These are phyloP conservation scores for Fusarium sp. DNA, from an alignment of 2,329 filamentous ascomycete species.

Conservation along the genomic window DNA sequence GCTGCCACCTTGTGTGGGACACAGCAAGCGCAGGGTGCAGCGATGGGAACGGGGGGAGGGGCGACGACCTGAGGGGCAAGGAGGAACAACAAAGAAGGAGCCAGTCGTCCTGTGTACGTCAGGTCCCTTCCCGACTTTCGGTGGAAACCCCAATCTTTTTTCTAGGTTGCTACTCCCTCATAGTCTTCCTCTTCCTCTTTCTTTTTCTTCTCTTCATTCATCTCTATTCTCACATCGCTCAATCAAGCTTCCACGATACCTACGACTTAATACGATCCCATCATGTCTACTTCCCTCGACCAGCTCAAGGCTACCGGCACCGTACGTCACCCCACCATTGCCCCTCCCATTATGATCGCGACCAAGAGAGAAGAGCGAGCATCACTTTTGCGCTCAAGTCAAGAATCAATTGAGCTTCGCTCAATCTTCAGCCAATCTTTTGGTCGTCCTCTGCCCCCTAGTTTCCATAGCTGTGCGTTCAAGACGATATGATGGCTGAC, in stretches of 20 bases:
- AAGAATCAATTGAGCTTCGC: not conserved
- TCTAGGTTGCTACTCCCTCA: slow-evolving; percentile 19
- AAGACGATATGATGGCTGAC: slow-evolving; percentile 38
- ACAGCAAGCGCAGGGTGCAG: slow-evolving; percentile 15
- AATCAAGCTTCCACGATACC: slow-evolving; percentile 23
- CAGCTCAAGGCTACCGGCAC: slow-evolving; percentile 98
- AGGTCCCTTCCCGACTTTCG: slow-evolving; percentile 38
- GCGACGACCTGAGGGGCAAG: slow-evolving; percentile 30
- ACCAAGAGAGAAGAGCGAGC: slow-evolving; percentile 9
- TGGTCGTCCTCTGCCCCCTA: not conserved
- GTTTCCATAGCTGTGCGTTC: not conserved
- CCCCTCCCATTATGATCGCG: slow-evolving; percentile 47
- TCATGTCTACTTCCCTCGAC: slow-evolving; percentile 90
- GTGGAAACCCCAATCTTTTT: slow-evolving; percentile 37
- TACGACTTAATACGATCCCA: slow-evolving; percentile 34
- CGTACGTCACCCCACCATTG: slow-evolving; percentile 68
- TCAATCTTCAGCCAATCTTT: not conserved
- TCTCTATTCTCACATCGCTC: slow-evolving; percentile 22
- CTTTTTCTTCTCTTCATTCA: slow-evolving; percentile 14
- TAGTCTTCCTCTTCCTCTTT: slow-evolving; percentile 10
- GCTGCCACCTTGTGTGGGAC: not conserved
- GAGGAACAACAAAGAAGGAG: slow-evolving; percentile 33
- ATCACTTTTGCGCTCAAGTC: slow-evolving; percentile 4
- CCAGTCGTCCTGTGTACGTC: slow-evolving; percentile 39
- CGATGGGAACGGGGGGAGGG: slow-evolving; percentile 36